Conservation (phyloP, 768 basidiomycete species). For the Astraeus odoratus region DNA sequence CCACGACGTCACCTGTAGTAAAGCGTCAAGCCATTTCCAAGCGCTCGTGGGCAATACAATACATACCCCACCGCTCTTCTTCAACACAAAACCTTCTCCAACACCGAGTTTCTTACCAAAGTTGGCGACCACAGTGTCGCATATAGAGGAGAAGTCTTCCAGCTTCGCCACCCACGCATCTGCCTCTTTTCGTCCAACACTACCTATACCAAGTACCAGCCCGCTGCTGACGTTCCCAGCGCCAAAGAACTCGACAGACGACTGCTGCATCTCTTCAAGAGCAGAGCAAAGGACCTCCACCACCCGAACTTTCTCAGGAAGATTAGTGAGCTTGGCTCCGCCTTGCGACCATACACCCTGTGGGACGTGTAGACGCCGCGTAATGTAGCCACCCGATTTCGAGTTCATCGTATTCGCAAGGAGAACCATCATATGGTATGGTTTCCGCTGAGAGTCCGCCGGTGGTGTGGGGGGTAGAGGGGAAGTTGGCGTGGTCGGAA, state of each 20-base stretch:
- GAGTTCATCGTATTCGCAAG: conserved; percentile 74
- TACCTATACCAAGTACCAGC: conserved; percentile 67
- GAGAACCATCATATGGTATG: conserved; percentile 86
- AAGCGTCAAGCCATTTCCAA: conserved; percentile 7
- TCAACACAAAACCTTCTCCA: conserved; percentile 79
- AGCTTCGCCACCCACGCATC: conserved; percentile 72
- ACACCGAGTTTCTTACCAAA: conserved; percentile 86
- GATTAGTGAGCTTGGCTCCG: conserved; percentile 75
- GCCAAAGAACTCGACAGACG: conserved; percentile 69
- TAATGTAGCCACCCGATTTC: conserved; percentile 81
- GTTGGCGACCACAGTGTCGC: conserved; percentile 72
- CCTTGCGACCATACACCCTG: conserved; percentile 89
- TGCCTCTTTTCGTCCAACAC: conserved; percentile 69
- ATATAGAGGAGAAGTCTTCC: conserved; percentile 73
- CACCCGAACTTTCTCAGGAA: conserved; percentile 81
- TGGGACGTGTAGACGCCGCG: conserved; percentile 79
- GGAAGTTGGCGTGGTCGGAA: conserved; percentile 71
- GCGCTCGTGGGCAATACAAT: not conserved
- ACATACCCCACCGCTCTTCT: conserved; percentile 62
- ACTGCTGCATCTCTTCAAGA: conserved; percentile 68
- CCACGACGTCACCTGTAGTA: conserved; percentile 52
- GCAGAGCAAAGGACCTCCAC: conserved; percentile 74
- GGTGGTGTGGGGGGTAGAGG: conserved; percentile 72
- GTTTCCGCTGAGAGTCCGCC: conserved; percentile 67
- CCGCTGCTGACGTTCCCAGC: conserved; percentile 74